Conservation (phyloP, 352 stramenopile species). For the Pythium myriotylum region DNA sequence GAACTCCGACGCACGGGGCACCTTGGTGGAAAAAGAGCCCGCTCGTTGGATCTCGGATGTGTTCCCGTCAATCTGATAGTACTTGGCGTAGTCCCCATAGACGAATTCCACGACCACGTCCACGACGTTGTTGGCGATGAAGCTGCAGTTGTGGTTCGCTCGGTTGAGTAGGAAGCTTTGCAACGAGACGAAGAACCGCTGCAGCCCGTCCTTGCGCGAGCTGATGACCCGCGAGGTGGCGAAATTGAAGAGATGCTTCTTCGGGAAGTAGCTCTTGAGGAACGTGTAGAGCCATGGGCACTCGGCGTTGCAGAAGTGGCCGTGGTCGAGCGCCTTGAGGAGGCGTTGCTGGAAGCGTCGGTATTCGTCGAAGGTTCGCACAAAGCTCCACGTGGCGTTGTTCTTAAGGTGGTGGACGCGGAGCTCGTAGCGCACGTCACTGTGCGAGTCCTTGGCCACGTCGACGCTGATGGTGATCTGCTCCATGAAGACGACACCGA, state of each 20-base stretch:
- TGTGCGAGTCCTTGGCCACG: conserved; percentile 44
- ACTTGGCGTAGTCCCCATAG: conserved; percentile 55
- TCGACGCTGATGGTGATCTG: conserved; percentile 49
- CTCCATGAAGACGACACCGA: conserved; percentile 54
- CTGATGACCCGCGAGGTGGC: conserved; percentile 44
- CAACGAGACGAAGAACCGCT: conserved; percentile 60
- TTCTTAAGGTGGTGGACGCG: conserved; percentile 39
- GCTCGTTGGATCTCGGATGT: conserved; percentile 10
- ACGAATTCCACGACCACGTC: conserved; percentile 66
- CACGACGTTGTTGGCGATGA: conserved; percentile 33
- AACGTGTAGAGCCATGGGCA: conserved; percentile 78
- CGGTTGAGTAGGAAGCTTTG: conserved; percentile 61
- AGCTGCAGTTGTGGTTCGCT: conserved; percentile 58
- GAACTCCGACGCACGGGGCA: conserved; percentile 15
- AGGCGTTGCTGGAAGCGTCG: conserved; percentile 67
- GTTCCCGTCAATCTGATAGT: conserved; percentile 43
- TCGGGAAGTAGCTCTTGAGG: conserved; percentile 79
- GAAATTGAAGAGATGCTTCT: conserved; percentile 63
- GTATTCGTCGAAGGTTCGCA: conserved; percentile 76
- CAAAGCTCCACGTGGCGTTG: conserved; percentile 49
- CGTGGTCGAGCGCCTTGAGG: conserved; percentile 61
- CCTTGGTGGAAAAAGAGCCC: conserved; percentile 16
- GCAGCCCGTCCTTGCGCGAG: conserved; percentile 50
- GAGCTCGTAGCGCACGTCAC: conserved; percentile 67
- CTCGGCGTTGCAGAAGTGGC: conserved; percentile 73